These are phyloP conservation scores for Xylaria polymorpha DNA, from an alignment of 2,329 filamentous ascomycete genomes.

Conservation along the genomic window DNA sequence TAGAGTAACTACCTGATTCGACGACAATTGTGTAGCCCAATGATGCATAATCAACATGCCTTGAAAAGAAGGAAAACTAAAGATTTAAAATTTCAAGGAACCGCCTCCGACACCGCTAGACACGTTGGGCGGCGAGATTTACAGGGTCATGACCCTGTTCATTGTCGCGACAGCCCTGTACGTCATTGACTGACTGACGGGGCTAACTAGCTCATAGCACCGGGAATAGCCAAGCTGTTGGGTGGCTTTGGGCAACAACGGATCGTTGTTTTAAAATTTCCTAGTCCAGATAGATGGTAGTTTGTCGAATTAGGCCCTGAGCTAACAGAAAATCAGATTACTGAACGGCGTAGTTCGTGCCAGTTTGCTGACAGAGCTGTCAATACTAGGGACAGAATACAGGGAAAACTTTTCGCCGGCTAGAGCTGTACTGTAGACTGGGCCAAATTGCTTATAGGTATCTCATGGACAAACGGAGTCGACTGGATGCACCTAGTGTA, in stretches of 20 bases:
- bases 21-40: neutral
- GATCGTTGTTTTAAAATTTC: neutral
- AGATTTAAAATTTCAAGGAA: neutral
- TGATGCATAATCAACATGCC: neutral
- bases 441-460: neutral
- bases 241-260: conserved; percentile 13
- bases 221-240: conserved; percentile 19
- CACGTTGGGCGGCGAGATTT: neutral
- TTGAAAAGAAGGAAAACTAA: conserved; percentile 1
- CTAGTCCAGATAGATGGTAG: neutral
- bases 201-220: neutral
- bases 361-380: neutral
- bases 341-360: neutral
- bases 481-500: no score
- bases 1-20: neutral
- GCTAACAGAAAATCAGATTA: neutral
- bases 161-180: conserved; percentile 19
- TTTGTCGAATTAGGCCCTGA: conserved; percentile 4
- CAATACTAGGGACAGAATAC: no score
- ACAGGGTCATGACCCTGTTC: neutral
- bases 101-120: conserved; percentile 1
- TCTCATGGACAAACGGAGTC: neutral
- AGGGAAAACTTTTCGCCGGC: neutral
- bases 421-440: neutral
- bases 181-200: conserved; percentile 10